A percentile compares a stretch with the other conserved stretches of the same genome.
phyloP scores from a whole-genome alignment of 768 basidiomycete species.

The Boletales sp. region DNA sequence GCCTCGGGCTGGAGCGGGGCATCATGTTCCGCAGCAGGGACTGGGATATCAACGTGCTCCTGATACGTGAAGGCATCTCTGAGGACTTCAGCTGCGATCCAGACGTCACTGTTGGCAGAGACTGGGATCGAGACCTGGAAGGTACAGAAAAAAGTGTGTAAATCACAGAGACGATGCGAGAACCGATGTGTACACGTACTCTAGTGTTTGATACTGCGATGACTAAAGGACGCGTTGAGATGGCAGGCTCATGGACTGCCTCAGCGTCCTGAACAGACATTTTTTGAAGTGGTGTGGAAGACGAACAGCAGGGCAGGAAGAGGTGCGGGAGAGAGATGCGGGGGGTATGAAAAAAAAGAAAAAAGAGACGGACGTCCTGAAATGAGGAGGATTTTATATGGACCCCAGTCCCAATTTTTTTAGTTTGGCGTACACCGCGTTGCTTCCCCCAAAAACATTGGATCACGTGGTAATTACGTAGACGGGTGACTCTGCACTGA shows the following conservation, averaged over 20 bases:
- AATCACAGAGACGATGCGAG: background rate
- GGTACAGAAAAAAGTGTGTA: slow-evolving; percentile 2
- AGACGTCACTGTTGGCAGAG: slow-evolving; percentile 74
- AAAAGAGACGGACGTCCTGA: too few species aligned
- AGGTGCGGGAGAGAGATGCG: background rate
- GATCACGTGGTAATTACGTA: slow-evolving; percentile 30
- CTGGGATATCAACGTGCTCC: slow-evolving; percentile 53
- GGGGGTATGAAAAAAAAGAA: slow-evolving; percentile 6
- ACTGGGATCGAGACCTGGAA: slow-evolving; percentile 82
- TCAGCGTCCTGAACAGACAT: slow-evolving; percentile 34
- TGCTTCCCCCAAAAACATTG: slow-evolving; percentile 25
- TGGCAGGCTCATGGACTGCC: slow-evolving; percentile 26
- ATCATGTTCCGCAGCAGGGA: slow-evolving; percentile 49
- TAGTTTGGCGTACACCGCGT: slow-evolving; percentile 17
- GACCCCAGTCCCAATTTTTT: slow-evolving; percentile 34
- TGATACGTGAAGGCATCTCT: slow-evolving; percentile 83
- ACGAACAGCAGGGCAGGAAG: background rate
- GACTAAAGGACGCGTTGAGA: slow-evolving; percentile 35
- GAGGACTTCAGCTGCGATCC: slow-evolving; percentile 91
- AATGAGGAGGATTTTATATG: slow-evolving; percentile 21
- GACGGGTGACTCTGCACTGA: background rate
- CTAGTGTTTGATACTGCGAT: slow-evolving; percentile 32
- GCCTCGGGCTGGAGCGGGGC: slow-evolving; percentile 61
- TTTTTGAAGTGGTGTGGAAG: slow-evolving; percentile 14
- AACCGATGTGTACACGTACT: slow-evolving; percentile 26